phyloP scores from a whole-genome alignment of 1,284 basidiomycete species.

The Agaricales sp. region DNA sequence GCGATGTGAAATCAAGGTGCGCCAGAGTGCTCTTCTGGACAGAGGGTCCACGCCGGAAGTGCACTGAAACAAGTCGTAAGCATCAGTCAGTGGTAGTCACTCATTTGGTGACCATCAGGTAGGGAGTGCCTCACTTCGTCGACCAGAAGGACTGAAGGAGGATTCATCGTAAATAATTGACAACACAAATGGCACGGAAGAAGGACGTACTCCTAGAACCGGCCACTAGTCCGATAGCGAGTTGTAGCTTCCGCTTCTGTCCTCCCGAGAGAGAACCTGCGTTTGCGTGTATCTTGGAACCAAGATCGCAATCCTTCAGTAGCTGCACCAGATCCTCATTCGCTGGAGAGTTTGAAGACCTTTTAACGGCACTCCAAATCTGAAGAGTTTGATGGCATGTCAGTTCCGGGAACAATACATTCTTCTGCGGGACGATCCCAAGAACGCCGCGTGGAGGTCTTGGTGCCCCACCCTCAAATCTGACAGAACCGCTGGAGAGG shows the following conservation, averaged over 20 bases:
- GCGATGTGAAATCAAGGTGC: constrained; percentile 57
- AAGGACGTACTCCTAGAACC: constrained; percentile 47
- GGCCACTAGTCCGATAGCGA: constrained; percentile 69
- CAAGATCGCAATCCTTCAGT: constrained; percentile 62
- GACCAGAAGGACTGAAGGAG: constrained; percentile 51
- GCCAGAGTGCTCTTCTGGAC: constrained; percentile 70
- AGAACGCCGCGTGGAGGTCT: constrained; percentile 50
- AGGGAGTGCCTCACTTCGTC: constrained; percentile 36
- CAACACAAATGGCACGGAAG: constrained; percentile 5
- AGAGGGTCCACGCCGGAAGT: constrained; percentile 76
- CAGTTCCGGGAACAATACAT: constrained; percentile 72
- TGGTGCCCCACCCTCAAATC: constrained; percentile 47
- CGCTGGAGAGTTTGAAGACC: constrained; percentile 31
- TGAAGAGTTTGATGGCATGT: constrained; percentile 64
- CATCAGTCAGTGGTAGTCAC: too few species aligned
- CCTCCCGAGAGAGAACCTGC: constrained; percentile 64
- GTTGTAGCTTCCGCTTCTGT: constrained; percentile 74
- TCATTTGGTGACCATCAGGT: too few species aligned
- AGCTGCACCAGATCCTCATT: constrained; percentile 53
- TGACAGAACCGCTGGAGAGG: constrained; percentile 46
- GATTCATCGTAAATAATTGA: not conserved
- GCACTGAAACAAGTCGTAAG: constrained; percentile 28
- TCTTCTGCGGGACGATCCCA: constrained; percentile 77
- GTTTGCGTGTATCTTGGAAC: constrained; percentile 54
- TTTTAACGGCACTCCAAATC: constrained; percentile 69